Evolutionary conservation across 1,139 yeast species (phyloP), one percentile per base, ranked within the genome.

Genomic region (Taphrina confusa): DNA sequence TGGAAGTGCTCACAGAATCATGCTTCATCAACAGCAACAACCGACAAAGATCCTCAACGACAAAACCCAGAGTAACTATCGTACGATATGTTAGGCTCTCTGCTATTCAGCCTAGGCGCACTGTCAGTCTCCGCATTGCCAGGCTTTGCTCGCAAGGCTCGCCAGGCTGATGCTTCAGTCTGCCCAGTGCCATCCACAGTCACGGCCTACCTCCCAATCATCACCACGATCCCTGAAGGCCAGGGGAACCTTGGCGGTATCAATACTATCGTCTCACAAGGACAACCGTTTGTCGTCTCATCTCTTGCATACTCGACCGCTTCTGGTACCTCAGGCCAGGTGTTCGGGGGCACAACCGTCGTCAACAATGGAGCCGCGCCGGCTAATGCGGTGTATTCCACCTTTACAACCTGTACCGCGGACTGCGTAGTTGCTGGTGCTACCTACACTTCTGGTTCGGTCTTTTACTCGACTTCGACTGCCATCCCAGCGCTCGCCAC

Each of bases 221-320:
- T 54, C 45, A 54, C 58, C 20, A 44, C 33, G 14, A 54, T 54
- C 6, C 58, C 58, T 6, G 44, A 44, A 18, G 30, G 36, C n/a
- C 37, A 45, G 25, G 58, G 58, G 14, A 44, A 44, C 30, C 30
- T 30, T 3, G 42, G 58, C 27, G 39, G 42, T 2, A 33, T 25
- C 34, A 54, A 54, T 30, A 54, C 58, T 6, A 33, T 54, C 37
- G 44, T 46, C 20, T 46, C 39, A 25, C 58, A 54, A 34, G 58
- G 58, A 22, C 58, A 54, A 23, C 25, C 36, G 4, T 25, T 40
- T 22, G 28, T 36, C 14, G 34, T 44, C 9, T 54, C 58, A 5
- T 28, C 51, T 9, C 36, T 54, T 18, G 12, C 36, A n/a, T 27
- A 18, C 8, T 16, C 34, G 34, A 31, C 52, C 11, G 23, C 40